These are phyloP conservation scores for Cadophora sp. DNA, from an alignment of 2,329 filamentous ascomycete species.

Conservation along the genomic window DNA sequence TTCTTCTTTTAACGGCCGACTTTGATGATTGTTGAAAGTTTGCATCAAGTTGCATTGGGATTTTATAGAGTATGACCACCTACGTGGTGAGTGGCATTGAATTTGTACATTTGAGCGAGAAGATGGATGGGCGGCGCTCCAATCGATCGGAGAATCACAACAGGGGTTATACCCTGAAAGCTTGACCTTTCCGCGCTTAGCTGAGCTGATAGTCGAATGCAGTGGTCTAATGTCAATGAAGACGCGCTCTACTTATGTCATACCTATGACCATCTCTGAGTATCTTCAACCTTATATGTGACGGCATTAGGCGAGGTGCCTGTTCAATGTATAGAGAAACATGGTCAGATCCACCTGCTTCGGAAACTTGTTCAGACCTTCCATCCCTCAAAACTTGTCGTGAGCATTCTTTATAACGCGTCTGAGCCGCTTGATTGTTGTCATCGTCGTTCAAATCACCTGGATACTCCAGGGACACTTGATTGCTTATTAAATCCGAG, in stretches of 20 bases:
- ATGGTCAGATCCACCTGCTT: neutral
- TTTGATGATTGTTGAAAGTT: conserved; percentile 6
- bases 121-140: neutral
- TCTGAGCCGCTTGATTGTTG: neutral
- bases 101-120: conserved; percentile 3
- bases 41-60: neutral
- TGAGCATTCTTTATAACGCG: neutral
- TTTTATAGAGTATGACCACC: neutral
- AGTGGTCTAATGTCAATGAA: neutral
- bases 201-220: neutral
- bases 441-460: neutral
- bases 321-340: neutral
- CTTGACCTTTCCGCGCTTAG: neutral
- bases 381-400: neutral
- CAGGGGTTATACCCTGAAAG: neutral
- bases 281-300: neutral
- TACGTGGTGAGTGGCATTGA: neutral
- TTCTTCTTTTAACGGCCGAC: conserved; percentile 3
- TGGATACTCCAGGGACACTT: neutral
- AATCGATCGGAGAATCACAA: neutral
- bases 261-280: neutral
- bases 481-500: neutral
- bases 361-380: neutral
- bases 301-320: neutral
- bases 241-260: no score